Evolutionary conservation across 495 filamentous ascomycete genomes (phyloP), one percentile per base, ranked within the genome.

Genomic region (Lichina pygmaea): DNA sequence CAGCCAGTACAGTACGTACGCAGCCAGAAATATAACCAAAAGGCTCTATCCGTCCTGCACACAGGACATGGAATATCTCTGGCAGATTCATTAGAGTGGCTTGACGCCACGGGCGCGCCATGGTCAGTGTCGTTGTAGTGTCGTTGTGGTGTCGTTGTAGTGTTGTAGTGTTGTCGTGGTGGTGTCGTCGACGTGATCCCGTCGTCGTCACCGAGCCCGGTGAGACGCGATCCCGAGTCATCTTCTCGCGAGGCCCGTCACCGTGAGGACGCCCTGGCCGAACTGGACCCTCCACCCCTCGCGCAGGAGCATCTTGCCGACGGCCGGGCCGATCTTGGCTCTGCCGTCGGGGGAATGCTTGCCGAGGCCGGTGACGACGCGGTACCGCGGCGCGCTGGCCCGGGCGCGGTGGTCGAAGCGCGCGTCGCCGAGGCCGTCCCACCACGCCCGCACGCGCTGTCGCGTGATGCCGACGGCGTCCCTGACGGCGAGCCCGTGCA

Each of bases 221-320:
- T 4, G 24, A 24, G 24, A 24, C 24, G 2, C 24, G 4, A 39
- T 11, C 36, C 13, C 36, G 13, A 5, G 16, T 43, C 37, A 32
- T 31, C 37, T 11, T 24, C 38, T 47, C 36, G 16, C 15, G 24
- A 49, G 36, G 6, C 81, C 83, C 10, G 60, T 66, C 8, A 94
- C 69, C 38, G 71, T 54, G 41, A 84, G 63, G 33, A 66, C 61
- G 0, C 85, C 86, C 8, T 69, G 66, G 33, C 68, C 60, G 33
- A 78, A 63, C 57, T 83, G 69, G 33, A 91, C 64, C 49, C 70
- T 78, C 89, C 89, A 97, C 0, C 82, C 84, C 46, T 86, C 80
- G 36, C 66, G 66, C 42, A 71, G 62, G 45, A 97, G 57, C 62
- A 77, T 77, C 54, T 68, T 78, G 44, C 63, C 73, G 1, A 97